phyloP scores from a whole-genome alignment of 2,329 filamentous ascomycete species.

The Endothia cerciana region DNA sequence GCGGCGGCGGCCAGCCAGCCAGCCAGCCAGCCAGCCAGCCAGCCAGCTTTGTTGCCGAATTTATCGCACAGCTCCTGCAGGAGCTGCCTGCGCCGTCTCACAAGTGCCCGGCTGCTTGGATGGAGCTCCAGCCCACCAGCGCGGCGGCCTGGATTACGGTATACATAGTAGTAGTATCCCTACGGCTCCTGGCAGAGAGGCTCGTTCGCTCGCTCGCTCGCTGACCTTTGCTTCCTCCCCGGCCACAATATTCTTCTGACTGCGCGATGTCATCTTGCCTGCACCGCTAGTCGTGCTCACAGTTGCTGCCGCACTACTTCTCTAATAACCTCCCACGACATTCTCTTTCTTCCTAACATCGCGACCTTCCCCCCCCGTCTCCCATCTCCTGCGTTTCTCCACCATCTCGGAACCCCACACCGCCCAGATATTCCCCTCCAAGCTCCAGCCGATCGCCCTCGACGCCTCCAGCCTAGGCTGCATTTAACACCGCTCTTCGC shows the following conservation, averaged over 20 bases:
- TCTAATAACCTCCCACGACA: constrained; percentile 1
- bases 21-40: constrained; percentile 3
- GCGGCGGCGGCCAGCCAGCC: constrained; percentile 6
- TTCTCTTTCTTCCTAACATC: not conserved
- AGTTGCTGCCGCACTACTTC: not conserved
- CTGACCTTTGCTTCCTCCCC: not conserved
- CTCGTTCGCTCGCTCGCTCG: not conserved
- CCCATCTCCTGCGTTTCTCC: not conserved
- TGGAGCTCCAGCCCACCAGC: not conserved
- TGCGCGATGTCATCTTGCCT: constrained; percentile 9
- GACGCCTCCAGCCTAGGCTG: not conserved
- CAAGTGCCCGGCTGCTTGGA: too few species aligned
- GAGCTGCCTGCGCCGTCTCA: constrained; percentile 4
- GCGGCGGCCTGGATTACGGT: constrained; percentile 12
- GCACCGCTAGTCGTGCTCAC: constrained; percentile 13
- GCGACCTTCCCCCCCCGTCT: not conserved
- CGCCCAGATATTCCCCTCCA: not conserved
- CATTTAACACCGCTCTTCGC: not conserved
- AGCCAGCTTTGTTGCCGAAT: constrained; percentile 26
- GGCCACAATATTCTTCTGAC: not conserved
- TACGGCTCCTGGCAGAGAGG: too few species aligned
- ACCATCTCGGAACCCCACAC: not conserved
- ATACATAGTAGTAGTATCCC: not conserved
- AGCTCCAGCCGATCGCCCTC: not conserved
- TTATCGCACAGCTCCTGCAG: constrained; percentile 27